phyloP scores from a whole-genome alignment of 495 filamentous ascomycete species.

The Opeltia flavorubescens region DNA sequence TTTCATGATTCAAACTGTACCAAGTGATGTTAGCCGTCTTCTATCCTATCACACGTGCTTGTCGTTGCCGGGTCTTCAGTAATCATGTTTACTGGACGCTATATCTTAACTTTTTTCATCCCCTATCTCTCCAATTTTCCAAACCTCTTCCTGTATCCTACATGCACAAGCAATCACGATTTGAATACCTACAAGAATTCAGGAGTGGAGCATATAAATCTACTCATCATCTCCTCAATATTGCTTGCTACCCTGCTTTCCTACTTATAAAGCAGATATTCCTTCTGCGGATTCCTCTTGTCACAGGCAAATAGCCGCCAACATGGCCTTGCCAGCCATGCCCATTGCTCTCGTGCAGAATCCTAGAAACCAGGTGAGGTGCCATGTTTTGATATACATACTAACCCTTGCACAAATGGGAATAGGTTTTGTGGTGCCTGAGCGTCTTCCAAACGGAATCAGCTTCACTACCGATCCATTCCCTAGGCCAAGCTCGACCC shows the following conservation, averaged over 20 bases:
- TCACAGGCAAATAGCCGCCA: too few species aligned
- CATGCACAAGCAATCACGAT: too few species aligned
- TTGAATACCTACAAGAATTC: too few species aligned
- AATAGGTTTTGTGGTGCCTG: background rate
- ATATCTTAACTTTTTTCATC: background rate
- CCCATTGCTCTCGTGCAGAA: too few species aligned
- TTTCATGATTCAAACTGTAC: background rate
- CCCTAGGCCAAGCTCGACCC: background rate
- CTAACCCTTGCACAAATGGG: background rate
- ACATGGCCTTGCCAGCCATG: too few species aligned
- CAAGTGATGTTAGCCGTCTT: background rate
- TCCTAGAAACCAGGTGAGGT: background rate
- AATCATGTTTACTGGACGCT: background rate
- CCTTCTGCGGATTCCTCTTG: too few species aligned
- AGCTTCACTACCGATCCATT: background rate
- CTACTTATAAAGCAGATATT: too few species aligned
- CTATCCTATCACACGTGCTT: background rate
- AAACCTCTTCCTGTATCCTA: background rate
- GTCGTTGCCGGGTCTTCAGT: slow-evolving; percentile 4
- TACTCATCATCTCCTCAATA: too few species aligned
- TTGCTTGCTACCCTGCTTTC: too few species aligned
- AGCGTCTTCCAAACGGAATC: background rate
- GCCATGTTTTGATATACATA: background rate
- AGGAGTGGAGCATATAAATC: too few species aligned
- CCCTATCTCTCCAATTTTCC: background rate